Evolutionary conservation across 2,329 filamentous ascomycete species (phyloP), one percentile per base, ranked within the genome.

Genomic region (Leptographium galeiforme): DNA sequence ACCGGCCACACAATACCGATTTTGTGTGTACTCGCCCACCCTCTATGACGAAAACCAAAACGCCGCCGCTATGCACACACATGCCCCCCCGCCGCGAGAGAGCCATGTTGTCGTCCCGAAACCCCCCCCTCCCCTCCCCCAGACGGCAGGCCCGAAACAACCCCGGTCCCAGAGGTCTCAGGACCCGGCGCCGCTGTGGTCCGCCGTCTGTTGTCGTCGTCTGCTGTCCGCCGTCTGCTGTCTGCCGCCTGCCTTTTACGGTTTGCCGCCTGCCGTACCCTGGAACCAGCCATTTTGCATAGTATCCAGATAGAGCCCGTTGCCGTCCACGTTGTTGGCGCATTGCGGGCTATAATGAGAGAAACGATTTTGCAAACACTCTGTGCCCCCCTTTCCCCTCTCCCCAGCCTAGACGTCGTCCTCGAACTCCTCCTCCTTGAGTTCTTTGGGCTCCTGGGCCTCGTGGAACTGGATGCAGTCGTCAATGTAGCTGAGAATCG

Each of bases 381-480:
- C 10, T 8, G 10, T n/a, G n/a, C n/a, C n/a, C n/a, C n/a, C n/a
- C n/a, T n/a, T n/a, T n/a, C n/a, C n/a, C 19, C 18, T 30, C 19
- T 6, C 12, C 12, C 39, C 13, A 5, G 6, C 30, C 13, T 39
- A 49, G 6, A 38, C 50, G 36, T 67, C 64, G 30, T 70, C 69
- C 13, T 73, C 73, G 40, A 81, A 78, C 56, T 78, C 73, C 48
- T 78, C 77, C 57, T 88, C 84, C 53, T 78, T 77, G 7, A 89
- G 85, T 66, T 96, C 90, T 61, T 79, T 83, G 10, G 90, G 90
- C 67, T 96, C 90, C 66, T 96, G 90, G 13, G 89, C 87, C 67
- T 96, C 90, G 64, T 95, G 87, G 67, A 81, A 96, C 66, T 95
- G 90, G 59, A 95, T 93, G 33, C 87, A 87, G 69, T 96, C 89